Percentiles rank a stretch among this genome's conserved stretches.
Conservation (phyloP, 495 filamentous ascomycete species). For the Xylona heveae region DNA sequence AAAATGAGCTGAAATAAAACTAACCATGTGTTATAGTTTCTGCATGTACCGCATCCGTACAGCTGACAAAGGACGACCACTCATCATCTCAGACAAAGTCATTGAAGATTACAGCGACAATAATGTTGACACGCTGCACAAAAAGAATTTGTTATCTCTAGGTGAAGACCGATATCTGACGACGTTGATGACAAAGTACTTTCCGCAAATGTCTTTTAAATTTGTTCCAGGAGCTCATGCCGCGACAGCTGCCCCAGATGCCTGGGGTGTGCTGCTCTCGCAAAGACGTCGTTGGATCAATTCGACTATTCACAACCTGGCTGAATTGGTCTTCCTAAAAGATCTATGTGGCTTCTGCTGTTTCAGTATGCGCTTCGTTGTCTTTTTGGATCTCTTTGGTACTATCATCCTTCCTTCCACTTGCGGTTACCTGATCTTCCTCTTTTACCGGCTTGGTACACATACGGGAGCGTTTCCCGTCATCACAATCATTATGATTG, state of each 20-base stretch:
- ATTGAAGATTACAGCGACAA: slow-evolving; percentile 75
- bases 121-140: slow-evolving; percentile 85
- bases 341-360: slow-evolving; percentile 98
- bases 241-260: slow-evolving; percentile 79
- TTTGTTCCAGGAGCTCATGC: slow-evolving; percentile 87
- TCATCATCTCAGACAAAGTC: slow-evolving; percentile 77
- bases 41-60: slow-evolving; percentile 95
- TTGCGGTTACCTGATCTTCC: slow-evolving; percentile 71
- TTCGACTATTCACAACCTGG: slow-evolving; percentile 89
- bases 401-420: slow-evolving; percentile 87
- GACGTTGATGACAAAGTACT: slow-evolving; percentile 94
- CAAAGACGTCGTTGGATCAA: slow-evolving; percentile 98
- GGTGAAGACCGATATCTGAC: slow-evolving; percentile 97
- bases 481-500: slow-evolving; percentile 74
- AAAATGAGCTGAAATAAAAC: slow-evolving; percentile 11
- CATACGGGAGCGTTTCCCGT: slow-evolving; percentile 57
- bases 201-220: slow-evolving; percentile 88
- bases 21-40: slow-evolving; percentile 68
- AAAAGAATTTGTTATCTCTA: slow-evolving; percentile 89
- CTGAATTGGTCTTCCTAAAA: slow-evolving; percentile 65
- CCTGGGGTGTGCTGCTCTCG: slow-evolving; percentile 79
- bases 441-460: slow-evolving; percentile 61
- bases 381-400: slow-evolving; percentile 84
- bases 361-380: slow-evolving; percentile 96
- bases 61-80: slow-evolving; percentile 71